Conservation (phyloP, 441 rosid genomes). For the Hura crepitans region DNA sequence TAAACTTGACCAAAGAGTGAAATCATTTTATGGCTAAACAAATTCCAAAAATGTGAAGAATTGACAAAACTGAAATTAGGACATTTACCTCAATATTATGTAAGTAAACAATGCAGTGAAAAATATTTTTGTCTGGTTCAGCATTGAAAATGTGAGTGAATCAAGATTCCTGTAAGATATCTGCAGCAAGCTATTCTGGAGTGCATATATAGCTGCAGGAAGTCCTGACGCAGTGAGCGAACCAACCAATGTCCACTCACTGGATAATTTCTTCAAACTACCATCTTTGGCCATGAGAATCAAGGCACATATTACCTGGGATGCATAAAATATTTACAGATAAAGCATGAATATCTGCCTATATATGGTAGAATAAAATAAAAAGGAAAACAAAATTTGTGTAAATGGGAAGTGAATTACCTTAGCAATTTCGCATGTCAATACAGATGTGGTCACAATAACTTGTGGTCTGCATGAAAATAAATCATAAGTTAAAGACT, state of each 20-base stretch:
- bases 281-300: slow-evolving; percentile 85
- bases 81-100: slow-evolving; percentile 68
- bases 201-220: slow-evolving; percentile 92
- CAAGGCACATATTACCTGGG: slow-evolving; percentile 71
- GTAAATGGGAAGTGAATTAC: slow-evolving; percentile 28
- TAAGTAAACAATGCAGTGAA: slow-evolving; percentile 87
- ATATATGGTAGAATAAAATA: neutral
- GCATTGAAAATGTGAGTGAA: slow-evolving; percentile 84
- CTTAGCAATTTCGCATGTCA: slow-evolving; percentile 87
- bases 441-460: slow-evolving; percentile 82
- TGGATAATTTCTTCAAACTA: slow-evolving; percentile 51
- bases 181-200: slow-evolving; percentile 97
- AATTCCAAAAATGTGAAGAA: neutral
- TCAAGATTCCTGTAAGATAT: slow-evolving; percentile 93
- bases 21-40: neutral
- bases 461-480: slow-evolving; percentile 61
- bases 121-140: slow-evolving; percentile 91
- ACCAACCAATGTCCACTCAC: slow-evolving; percentile 76
- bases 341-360: neutral
- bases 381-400: neutral
- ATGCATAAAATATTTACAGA: slow-evolving; percentile 9
- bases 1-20: neutral
- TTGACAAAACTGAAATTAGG: neutral
- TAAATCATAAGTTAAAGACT: neutral
- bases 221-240: slow-evolving; percentile 95